Percentiles rank a stretch among this genome's conserved stretches.
phyloP scores from a whole-genome alignment of 306 rosid species.

The Erythrophleum fordii region DNA sequence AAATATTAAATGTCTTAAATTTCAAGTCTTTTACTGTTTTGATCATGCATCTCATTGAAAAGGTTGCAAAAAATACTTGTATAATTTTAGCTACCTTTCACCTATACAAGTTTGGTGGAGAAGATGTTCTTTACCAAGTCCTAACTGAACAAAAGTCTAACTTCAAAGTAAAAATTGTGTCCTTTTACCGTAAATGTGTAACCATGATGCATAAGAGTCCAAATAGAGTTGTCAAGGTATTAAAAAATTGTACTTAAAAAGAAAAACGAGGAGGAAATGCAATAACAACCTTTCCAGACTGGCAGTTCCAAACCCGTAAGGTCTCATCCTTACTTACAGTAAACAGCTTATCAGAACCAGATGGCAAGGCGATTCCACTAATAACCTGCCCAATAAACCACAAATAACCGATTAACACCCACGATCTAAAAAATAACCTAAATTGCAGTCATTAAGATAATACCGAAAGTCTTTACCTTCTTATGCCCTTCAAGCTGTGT shows the following conservation, averaged over 20 bases:
- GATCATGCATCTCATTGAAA: constrained; percentile 2
- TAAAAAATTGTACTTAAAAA: constrained; percentile 6
- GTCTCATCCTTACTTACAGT: constrained; percentile 90
- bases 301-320: constrained; percentile 90
- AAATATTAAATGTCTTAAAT: not conserved
- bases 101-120: not conserved
- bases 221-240: not conserved
- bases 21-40: not conserved
- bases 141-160: not conserved
- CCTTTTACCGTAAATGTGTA: not conserved
- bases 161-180: not conserved
- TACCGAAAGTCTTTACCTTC: constrained; percentile 49
- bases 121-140: not conserved
- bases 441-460: not conserved
- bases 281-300: constrained; percentile 81
- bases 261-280: not conserved
- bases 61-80: constrained; percentile 7
- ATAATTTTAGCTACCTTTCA: not conserved
- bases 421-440: not conserved
- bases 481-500: constrained; percentile 91
- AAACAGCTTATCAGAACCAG: constrained; percentile 90
- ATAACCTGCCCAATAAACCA: constrained; percentile 64
- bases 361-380: constrained; percentile 80
- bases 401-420: constrained; percentile 30
- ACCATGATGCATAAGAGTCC: constrained; percentile 18